Evolutionary conservation across 345 rosid species (phyloP), one percentile per base, ranked within the genome.

Genomic region (Durio zibethinus): DNA sequence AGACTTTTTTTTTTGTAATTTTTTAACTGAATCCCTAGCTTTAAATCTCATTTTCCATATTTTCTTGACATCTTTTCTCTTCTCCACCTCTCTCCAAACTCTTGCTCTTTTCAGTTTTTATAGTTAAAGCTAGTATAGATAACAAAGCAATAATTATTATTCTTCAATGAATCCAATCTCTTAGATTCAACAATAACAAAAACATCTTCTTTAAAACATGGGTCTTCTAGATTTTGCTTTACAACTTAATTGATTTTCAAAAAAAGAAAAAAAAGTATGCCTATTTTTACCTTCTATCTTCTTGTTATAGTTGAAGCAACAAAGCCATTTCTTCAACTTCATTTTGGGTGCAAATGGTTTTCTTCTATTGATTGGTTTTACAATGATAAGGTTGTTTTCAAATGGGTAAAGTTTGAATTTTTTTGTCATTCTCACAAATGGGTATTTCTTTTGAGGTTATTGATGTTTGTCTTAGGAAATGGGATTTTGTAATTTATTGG

Each of bases 71-170:
- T n/a, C n/a, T n/a, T n/a, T n/a, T n/a, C n/a, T n/a, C n/a, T n/a
- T n/a, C n/a, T n/a, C n/a, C n/a, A n/a, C n/a, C n/a, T n/a, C n/a
- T n/a, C n/a, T n/a, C n/a, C n/a, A n/a, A n/a, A n/a, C n/a, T n/a
- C n/a, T n/a, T n/a, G n/a, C n/a, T n/a, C n/a, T n/a, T n/a, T n/a
- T n/a, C n/a, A n/a, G n/a, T n/a, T n/a, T n/a, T n/a, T n/a, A n/a
- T n/a, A n/a, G n/a, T n/a, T n/a, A n/a, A n/a, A 45, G 21, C 11
- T 12, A 7, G 76, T 76, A 77, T 10, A 69, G 85, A 81, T 82
- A 78, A 76, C 81, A 42, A 67, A 79, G 69, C 76, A 74, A 73
- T 63, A 80, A 77, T 76, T 76, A 73, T 38, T 47, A 56, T 40
- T 80, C 67, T 57, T 72, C 23, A 11, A 36, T 47, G 80, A 82